These are phyloP conservation scores for Schoenoplectus tabernaemontani DNA, from an alignment of 202 grass and related monocot genomes.

Conservation along the genomic window DNA sequence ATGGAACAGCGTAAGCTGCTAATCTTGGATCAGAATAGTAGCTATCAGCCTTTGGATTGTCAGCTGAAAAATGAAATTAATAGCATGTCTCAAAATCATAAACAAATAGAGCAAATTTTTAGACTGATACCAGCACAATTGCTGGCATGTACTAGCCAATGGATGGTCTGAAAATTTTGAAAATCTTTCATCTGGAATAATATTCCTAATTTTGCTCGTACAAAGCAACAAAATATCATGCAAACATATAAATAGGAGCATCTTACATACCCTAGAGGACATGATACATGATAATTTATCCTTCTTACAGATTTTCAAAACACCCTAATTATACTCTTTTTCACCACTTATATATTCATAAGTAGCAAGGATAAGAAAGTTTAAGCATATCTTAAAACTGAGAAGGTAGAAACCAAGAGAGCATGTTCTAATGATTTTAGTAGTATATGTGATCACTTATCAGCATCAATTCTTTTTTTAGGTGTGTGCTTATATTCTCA, in stretches of 20 bases:
- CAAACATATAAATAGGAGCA: neutral
- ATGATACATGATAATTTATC: neutral
- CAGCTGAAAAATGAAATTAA: constrained; percentile 57
- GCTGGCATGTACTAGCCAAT: neutral
- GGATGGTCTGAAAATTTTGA: neutral
- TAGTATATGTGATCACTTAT: neutral
- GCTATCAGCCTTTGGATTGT: constrained; percentile 81
- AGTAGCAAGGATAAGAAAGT: neutral
- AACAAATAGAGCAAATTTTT: neutral
- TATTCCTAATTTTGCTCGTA: neutral
- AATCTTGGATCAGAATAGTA: constrained; percentile 98
- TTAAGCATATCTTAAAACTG: neutral
- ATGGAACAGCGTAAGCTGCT: constrained; percentile 95
- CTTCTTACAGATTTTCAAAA: neutral
- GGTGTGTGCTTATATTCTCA: neutral
- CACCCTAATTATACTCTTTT: neutral
- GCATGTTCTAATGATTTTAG: neutral
- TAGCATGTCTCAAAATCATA: constrained; percentile 16
- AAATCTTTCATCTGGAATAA: neutral
- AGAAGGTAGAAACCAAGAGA: neutral
- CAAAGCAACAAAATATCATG: neutral
- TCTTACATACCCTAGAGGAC: neutral
- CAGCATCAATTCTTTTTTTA: neutral
- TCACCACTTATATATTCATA: neutral
- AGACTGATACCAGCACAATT: neutral